Base-by-base conservation (phyloP, 345 rosid species). In the Camelina hispida region DNA sequence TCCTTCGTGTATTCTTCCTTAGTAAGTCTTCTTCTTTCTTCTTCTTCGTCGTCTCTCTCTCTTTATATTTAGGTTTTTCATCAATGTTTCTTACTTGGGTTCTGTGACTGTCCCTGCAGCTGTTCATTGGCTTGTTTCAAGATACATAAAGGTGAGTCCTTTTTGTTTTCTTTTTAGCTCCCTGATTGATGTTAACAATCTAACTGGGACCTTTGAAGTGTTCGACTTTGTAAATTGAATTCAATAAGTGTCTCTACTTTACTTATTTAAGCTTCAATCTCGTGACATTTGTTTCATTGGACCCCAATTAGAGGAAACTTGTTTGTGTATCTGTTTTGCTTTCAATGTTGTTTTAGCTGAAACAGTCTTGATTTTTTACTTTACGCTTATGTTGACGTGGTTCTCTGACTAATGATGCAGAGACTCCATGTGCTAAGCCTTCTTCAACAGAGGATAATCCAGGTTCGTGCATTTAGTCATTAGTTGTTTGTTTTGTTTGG, bases 1-100 rank as follows among this genome's bases (percentile, higher is more conserved):
- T 75, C 93, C 98, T 4, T 78, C 91, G 25, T 92, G 96, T 80
- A 85, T 86, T 70, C 32, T 66, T 80, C 93, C 96, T 66, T 89
- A 87, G 93, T 91, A 83, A 83, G 94, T 51, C 61, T 62, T 40
- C 14, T 23, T 30, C 62, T 48, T 40, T 40, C 14, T 18, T 30
- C 65, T 17, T 42, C 28, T 3, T 28, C 25, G 3, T 34, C n/a
- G n/a, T n/a, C n/a, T n/a, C 22, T 13, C 51, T 61, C 10, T 47
- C 9, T 46, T 52, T 4, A 30, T 48, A 9, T 12, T 38, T 11
- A 34, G 50, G 51, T 6, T 60, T 42, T 53, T 7, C 14, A 53
- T 73, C 66, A 67, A 56, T 56, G 37, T 14, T 22, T 71, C 62
- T 50, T 68, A 16, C 70, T 30, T 69, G 10, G 56, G 56, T 46